Percentiles rank a stretch among this genome's conserved stretches.
phyloP scores from a whole-genome alignment of 2,329 filamentous ascomycete species.

The Epichloe sylvatica region DNA sequence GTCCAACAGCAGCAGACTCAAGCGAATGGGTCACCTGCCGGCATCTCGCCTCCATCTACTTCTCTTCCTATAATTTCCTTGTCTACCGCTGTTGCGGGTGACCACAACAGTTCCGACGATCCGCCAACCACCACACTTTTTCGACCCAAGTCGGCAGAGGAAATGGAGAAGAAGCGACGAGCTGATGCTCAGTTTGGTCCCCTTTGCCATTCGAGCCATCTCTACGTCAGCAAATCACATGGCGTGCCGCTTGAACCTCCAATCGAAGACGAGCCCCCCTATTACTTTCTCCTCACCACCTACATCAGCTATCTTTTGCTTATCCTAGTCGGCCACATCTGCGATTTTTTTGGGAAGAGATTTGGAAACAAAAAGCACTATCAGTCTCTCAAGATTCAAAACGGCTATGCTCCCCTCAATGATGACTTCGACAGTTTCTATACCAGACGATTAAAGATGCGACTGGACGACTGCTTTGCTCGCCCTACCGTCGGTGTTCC shows the following conservation, averaged over 20 bases:
- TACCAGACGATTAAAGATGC: conserved; percentile 77
- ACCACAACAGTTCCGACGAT: conserved; percentile 61
- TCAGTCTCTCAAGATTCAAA: conserved; percentile 63
- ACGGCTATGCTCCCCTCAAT: conserved; percentile 85
- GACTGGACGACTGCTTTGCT: conserved; percentile 94
- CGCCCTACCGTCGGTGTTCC: conserved; percentile 86
- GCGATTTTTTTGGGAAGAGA: conserved; percentile 97
- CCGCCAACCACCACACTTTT: conserved; percentile 67
- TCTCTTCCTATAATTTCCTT: conserved; percentile 84
- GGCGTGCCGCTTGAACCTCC: conserved; percentile 69
- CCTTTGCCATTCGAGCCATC: conserved; percentile 63
- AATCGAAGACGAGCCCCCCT: conserved; percentile 91
- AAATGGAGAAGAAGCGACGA: conserved; percentile 60
- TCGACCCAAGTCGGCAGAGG: conserved; percentile 72
- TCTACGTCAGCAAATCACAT: conserved; percentile 78
- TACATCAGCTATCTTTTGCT: conserved; percentile 97
- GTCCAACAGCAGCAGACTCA: conserved; percentile 6
- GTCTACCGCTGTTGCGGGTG: conserved; percentile 67
- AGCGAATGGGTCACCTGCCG: conserved; percentile 36
- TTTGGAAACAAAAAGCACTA: conserved; percentile 77
- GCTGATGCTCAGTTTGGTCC: conserved; percentile 87
- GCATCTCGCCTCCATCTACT: conserved; percentile 57
- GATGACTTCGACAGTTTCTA: conserved; percentile 99
- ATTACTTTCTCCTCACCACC: conserved; percentile 92
- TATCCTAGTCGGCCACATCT: conserved; percentile 86